Conservation (phyloP, 305 asterid genomes). For the Caryopteris hybrid region DNA sequence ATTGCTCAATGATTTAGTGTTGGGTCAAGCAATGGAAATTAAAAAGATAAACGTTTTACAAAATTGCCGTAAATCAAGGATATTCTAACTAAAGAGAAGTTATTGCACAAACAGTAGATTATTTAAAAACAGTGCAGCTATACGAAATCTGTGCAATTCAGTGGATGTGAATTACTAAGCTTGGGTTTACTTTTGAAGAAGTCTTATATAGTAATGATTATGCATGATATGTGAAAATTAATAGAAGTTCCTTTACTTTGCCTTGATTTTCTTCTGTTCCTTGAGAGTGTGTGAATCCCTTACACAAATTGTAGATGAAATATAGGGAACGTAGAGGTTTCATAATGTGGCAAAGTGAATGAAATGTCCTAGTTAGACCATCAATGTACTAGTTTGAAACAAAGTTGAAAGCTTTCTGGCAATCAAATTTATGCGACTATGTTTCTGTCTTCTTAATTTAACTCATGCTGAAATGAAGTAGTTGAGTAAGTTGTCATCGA, state of each 20-base stretch:
- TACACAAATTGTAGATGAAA: background rate
- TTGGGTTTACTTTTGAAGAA: background rate
- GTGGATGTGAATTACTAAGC: background rate
- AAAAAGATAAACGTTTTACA: background rate
- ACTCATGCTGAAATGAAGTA: too few species aligned
- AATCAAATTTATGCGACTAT: too few species aligned
- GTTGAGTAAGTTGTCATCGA: too few species aligned
- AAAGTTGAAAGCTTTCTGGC: background rate
- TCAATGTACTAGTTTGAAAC: background rate
- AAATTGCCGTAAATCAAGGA: background rate
- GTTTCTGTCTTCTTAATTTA: too few species aligned
- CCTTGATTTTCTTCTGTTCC: background rate
- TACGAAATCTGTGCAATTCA: background rate
- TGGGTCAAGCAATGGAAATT: too few species aligned
- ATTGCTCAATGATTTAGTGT: slow-evolving; percentile 17
- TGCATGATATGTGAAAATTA: background rate
- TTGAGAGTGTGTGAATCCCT: background rate
- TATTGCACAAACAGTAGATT: background rate
- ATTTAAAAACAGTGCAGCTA: background rate
- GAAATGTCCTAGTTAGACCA: background rate
- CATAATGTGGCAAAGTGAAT: slow-evolving; percentile 1
- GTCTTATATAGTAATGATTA: background rate
- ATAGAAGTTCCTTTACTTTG: background rate
- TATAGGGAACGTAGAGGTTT: background rate
- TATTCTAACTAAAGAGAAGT: background rate